Base-by-base conservation (phyloP, 1,284 basidiomycete species). In the Sporisorium exsertum region DNA sequence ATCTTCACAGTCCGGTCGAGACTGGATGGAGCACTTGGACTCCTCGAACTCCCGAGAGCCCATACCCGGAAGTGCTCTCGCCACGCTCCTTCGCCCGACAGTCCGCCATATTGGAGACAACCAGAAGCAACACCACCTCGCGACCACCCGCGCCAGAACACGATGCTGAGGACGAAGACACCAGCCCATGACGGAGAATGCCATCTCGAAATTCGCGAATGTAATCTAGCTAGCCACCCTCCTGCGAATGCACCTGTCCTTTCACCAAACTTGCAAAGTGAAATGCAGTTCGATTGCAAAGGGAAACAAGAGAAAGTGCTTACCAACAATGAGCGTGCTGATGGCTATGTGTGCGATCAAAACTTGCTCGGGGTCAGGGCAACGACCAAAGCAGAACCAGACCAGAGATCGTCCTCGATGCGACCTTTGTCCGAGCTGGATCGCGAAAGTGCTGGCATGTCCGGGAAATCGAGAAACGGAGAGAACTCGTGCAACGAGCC, bases 1-100 rank as follows among this genome's bases (percentile, higher is more conserved):
- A 51, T 35, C 26, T 47, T 1, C 32, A 29, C 37, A 18, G 35
- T 7, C 24, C 15, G 9, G 20, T 37, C 18, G 37, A 26, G 9
- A 22, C 8, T 0, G 15, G 57, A 18, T 29, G 33, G 3, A 66
- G 56, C 33, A 55, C 10, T 20, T 72, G 70, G 70, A 57, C 67
- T n/a, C 70, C 70, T 2, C 60, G 50, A 6, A 72, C 70, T 5
- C 70, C 70, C 5, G 65, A 72, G 18, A 61, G 57, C 49, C 57
- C 64, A 1, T 72, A 72, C 35, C 64, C 64, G 0, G 37, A 53
- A 4, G 15, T 67, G 24, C 58, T 67, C 13, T 67, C 64, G 26
- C 64, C 64, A 37, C 45, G 58, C 2, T 35, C 54, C 18, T 66
- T 66, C 13, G 53, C 58, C 5, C 55, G 58, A 15, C 20, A 40